These are phyloP conservation scores for Citrus australasica DNA, from an alignment of 345 rosid genomes.

Conservation along the genomic window DNA sequence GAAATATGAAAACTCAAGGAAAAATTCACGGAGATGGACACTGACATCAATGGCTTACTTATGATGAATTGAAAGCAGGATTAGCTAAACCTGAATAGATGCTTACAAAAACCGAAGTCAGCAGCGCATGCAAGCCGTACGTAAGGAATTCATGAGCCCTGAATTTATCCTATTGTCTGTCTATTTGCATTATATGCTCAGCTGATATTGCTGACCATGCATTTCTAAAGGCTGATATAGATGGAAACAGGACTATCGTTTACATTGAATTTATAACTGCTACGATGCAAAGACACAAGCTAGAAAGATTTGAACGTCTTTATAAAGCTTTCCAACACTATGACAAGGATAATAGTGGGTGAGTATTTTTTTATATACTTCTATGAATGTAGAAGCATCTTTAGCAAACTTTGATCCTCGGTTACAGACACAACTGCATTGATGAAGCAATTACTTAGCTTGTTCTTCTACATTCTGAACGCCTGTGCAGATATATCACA, in stretches of 20 bases:
- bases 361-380: slow-evolving; percentile 11
- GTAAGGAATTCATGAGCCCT: not conserved
- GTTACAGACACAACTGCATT: no score
- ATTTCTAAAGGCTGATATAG: no score
- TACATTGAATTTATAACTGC: no score
- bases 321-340: no score
- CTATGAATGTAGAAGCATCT: no score
- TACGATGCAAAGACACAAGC: no score
- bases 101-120: slow-evolving; percentile 70
- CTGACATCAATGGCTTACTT: slow-evolving; percentile 77
- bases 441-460: not conserved
- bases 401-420: not conserved
- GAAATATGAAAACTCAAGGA: slow-evolving; percentile 79
- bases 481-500: slow-evolving; percentile 60
- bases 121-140: slow-evolving; percentile 73
- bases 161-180: no score
- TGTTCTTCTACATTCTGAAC: not conserved
- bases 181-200: no score
- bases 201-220: no score
- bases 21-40: slow-evolving; percentile 73
- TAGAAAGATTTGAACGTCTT: no score
- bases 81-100: slow-evolving; percentile 71
- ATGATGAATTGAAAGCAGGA: slow-evolving; percentile 69
- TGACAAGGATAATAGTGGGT: slow-evolving; percentile 54
- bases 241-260: no score